Evolutionary conservation across 345 rosid genomes (phyloP).

Genomic region (Crucihimalaya himalaica): DNA sequence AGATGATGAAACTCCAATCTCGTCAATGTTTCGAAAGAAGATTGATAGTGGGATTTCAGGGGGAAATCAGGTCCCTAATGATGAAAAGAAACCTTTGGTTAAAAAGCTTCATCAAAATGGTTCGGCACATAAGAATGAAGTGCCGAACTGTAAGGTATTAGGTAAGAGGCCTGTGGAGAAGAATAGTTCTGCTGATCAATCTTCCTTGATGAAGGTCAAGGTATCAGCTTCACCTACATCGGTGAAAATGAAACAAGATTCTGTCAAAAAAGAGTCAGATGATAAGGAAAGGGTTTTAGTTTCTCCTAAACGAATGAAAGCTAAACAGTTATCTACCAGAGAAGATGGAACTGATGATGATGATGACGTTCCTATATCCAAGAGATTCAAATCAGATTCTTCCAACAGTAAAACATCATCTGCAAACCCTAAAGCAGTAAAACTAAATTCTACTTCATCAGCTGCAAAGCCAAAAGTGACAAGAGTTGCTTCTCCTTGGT

Average conservation of each 20-base stretch:
- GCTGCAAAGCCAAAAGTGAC: constrained; percentile 53
- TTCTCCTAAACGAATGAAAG: constrained; percentile 31
- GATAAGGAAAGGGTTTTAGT: constrained; percentile 29
- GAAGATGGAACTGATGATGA: constrained; percentile 61
- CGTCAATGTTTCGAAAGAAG: constrained; percentile 50
- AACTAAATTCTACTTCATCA: constrained; percentile 48
- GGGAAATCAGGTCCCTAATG: constrained; percentile 42
- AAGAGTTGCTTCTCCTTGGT: constrained; percentile 57
- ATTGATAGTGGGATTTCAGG: constrained; percentile 49
- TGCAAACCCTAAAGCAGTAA: constrained; percentile 55
- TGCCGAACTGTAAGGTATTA: constrained; percentile 38
- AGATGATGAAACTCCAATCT: constrained; percentile 76
- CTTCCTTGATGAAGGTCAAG: constrained; percentile 69
- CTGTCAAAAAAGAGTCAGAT: constrained; percentile 50
- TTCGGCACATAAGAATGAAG: constrained; percentile 50
- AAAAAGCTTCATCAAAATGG: constrained; percentile 70
- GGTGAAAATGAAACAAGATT: constrained; percentile 51
- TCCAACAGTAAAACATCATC: constrained; percentile 52
- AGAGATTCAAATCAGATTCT: constrained; percentile 58
- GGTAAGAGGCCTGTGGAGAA: constrained; percentile 81
- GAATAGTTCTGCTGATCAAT: constrained; percentile 47
- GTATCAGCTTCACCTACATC: constrained; percentile 48
- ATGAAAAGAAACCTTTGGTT: constrained; percentile 59
- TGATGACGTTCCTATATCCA: constrained; percentile 73
- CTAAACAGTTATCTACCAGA: constrained; percentile 33